Percentiles rank a stretch among this genome's conserved stretches.
Evolutionary conservation across 495 filamentous ascomycete genomes (phyloP).

Genomic region (Daldinia vernicosa): DNA sequence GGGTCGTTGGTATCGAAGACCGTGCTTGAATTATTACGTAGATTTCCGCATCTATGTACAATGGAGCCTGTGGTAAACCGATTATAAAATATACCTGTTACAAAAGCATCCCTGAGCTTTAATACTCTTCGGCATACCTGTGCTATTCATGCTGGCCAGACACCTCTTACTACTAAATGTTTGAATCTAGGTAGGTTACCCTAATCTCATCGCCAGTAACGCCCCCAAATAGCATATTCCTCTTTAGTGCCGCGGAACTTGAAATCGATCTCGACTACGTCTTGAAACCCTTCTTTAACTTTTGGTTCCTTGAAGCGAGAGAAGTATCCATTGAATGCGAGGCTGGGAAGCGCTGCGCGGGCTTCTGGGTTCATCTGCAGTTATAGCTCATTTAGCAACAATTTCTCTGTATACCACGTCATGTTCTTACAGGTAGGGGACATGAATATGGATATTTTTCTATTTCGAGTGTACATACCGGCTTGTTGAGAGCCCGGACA

Average conservation of each 20-base stretch:
- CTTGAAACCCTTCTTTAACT: conserved; percentile 82
- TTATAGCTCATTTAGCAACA: background rate
- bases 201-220: conserved; percentile 72
- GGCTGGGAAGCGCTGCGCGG: conserved; percentile 73
- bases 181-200: background rate
- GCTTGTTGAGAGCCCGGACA: conserved; percentile 76
- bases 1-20: background rate
- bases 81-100: background rate
- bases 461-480: conserved; percentile 50
- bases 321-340: conserved; percentile 80
- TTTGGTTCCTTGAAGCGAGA: conserved; percentile 75
- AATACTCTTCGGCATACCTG: background rate
- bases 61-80: background rate
- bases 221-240: conserved; percentile 71
- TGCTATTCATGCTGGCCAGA: background rate
- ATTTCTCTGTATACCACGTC: background rate
- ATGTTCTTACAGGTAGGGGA: background rate
- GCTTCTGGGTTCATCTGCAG: conserved; percentile 83
- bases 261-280: conserved; percentile 76
- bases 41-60: background rate
- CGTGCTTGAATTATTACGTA: background rate
- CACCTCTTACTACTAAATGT: background rate
- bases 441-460: background rate
- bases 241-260: conserved; percentile 57
- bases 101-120: background rate